phyloP scores from a whole-genome alignment of 768 basidiomycete species.

The Pleurotus platypus region DNA sequence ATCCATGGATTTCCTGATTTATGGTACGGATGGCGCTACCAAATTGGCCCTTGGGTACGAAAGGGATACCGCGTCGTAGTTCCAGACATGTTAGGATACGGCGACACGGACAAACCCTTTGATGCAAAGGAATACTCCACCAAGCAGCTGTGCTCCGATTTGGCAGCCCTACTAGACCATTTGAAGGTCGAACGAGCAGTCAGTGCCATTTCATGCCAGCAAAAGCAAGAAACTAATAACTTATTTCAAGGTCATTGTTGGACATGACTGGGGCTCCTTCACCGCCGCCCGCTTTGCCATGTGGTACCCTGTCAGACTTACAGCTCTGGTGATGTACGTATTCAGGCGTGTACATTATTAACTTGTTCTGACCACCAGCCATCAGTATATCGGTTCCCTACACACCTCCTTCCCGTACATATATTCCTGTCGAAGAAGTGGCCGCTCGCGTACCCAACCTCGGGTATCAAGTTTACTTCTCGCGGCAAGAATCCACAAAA shows the following conservation, averaged over 20 bases:
- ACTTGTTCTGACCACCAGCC: conserved; percentile 1
- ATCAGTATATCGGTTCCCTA: conserved; percentile 65
- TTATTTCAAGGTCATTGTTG: conserved; percentile 52
- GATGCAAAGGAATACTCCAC: conserved; percentile 54
- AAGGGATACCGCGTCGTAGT: conserved; percentile 62
- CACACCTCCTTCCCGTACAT: conserved; percentile 49
- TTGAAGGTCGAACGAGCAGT: conserved; percentile 53
- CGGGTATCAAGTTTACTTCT: conserved; percentile 70
- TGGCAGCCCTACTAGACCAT: conserved; percentile 61
- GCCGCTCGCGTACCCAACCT: conserved; percentile 51
- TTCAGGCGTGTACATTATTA: not conserved
- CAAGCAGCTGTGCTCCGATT: conserved; percentile 56
- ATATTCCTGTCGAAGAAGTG: conserved; percentile 48
- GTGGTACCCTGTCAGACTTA: conserved; percentile 64
- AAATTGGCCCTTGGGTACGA: conserved; percentile 67
- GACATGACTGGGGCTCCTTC: conserved; percentile 80
- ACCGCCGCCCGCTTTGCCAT: conserved; percentile 64
- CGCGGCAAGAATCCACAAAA: conserved; percentile 42
- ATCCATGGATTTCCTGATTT: conserved; percentile 80
- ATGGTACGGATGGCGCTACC: conserved; percentile 72
- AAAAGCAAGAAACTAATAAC: not conserved
- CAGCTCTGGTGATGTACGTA: conserved; percentile 55
- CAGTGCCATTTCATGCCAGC: conserved; percentile 19
- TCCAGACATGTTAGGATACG: conserved; percentile 65
- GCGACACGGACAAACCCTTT: conserved; percentile 58